Percentiles rank a stretch among this genome's conserved stretches.
Evolutionary conservation across 768 basidiomycete species (phyloP).

Genomic region (Boletus coccyginus): DNA sequence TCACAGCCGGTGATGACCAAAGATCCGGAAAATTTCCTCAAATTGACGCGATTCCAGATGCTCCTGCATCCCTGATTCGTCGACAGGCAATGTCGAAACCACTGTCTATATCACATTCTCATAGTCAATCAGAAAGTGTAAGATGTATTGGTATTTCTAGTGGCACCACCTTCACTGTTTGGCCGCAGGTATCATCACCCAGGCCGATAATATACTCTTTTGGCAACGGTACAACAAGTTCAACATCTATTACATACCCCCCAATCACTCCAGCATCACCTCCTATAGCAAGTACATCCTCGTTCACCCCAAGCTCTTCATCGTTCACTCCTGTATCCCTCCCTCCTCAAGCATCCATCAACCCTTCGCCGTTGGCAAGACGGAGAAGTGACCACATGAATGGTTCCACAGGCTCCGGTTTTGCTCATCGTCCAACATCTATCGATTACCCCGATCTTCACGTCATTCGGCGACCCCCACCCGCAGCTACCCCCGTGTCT

Average conservation of each 20-base stretch:
- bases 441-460: conserved; percentile 84
- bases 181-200: conserved; percentile 34
- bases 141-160: conserved; percentile 11
- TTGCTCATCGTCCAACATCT: conserved; percentile 41
- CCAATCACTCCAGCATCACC: conserved; percentile 41
- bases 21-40: conserved; percentile 19
- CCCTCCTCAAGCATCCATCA: conserved; percentile 84
- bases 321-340: conserved; percentile 47
- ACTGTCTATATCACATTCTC: conserved; percentile 44
- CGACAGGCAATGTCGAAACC: conserved; percentile 44
- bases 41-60: conserved; percentile 12
- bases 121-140: conserved; percentile 52
- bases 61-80: conserved; percentile 25
- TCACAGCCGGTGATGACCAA: conserved; percentile 11
- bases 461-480: conserved; percentile 75
- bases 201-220: conserved; percentile 34
- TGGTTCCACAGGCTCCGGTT: conserved; percentile 57
- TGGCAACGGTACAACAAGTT: conserved; percentile 35
- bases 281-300: conserved; percentile 35
- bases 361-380: conserved; percentile 70
- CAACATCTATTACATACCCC: conserved; percentile 53
- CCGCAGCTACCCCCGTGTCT: conserved; percentile 62
- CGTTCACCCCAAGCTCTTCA: conserved; percentile 39
- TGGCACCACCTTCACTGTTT: conserved; percentile 14
- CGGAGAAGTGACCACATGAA: conserved; percentile 78